Conservation (phyloP, 164 flowering plant species). For the Sextonia rubra region DNA sequence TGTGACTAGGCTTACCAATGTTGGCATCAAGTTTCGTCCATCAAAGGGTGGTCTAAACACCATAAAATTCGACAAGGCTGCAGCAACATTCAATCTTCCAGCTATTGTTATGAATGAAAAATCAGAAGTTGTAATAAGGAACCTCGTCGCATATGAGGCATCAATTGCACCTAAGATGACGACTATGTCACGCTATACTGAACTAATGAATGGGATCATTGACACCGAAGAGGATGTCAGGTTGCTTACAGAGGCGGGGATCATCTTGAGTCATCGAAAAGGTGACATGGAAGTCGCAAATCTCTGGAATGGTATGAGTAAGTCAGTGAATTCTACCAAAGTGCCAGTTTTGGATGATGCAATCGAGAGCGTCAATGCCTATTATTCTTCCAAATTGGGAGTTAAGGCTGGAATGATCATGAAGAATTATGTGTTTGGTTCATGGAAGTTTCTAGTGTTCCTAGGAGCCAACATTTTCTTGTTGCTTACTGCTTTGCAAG, state of each 20-base stretch:
- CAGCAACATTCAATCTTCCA: constrained; percentile 10
- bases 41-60: constrained; percentile 7
- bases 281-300: constrained; percentile 16
- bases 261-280: constrained; percentile 13
- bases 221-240: constrained; percentile 22
- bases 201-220: constrained; percentile 26
- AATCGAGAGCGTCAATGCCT: constrained; percentile 15
- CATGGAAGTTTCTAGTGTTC: constrained; percentile 14
- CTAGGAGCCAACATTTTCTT: not conserved
- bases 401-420: constrained; percentile 4
- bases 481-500: constrained; percentile 2
- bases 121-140: constrained; percentile 13
- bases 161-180: constrained; percentile 10
- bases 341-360: constrained; percentile 10
- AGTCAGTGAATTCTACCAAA: constrained; percentile 4
- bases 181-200: constrained; percentile 20
- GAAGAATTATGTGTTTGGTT: constrained; percentile 15
- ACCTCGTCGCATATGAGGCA: constrained; percentile 25
- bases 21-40: constrained; percentile 3
- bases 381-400: constrained; percentile 9
- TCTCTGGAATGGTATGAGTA: constrained; percentile 19
- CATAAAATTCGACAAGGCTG: constrained; percentile 6
- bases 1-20: constrained; percentile 2
- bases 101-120: constrained; percentile 5
- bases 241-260: constrained; percentile 16